phyloP scores from a whole-genome alignment of 2,329 filamentous ascomycete species.

The Ophiosphaerella korrae region DNA sequence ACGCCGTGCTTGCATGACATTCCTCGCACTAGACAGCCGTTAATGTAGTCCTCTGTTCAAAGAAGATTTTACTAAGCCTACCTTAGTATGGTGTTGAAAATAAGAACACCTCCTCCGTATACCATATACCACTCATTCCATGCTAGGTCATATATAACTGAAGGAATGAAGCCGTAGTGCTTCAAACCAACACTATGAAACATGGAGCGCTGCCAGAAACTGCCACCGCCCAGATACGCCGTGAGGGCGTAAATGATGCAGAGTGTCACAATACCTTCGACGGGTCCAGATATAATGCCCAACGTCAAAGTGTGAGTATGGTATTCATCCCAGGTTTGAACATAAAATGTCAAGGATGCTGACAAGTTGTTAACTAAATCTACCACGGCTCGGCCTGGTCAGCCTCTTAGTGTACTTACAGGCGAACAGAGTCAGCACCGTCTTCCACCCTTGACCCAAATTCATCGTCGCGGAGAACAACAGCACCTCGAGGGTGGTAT shows the following conservation, averaged over 20 bases:
- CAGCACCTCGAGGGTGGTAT: constrained; percentile 90
- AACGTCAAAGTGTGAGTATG: constrained; percentile 95
- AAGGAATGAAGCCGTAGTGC: constrained; percentile 67
- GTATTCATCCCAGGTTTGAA: constrained; percentile 99
- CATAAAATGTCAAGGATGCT: constrained; percentile 94
- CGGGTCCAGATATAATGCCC: constrained; percentile 89
- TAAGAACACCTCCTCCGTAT: constrained; percentile 79
- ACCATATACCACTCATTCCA: constrained; percentile 94
- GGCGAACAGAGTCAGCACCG: constrained; percentile 80
- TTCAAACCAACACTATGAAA: constrained; percentile 73
- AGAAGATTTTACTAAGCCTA: constrained; percentile 22
- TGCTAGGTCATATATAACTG: constrained; percentile 74
- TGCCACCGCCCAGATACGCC: constrained; percentile 81
- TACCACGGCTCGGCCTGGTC: neutral
- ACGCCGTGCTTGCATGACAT: constrained; percentile 82
- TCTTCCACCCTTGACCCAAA: constrained; percentile 89
- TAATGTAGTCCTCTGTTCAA: neutral
- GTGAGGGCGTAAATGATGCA: constrained; percentile 82
- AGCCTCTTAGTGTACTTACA: constrained; percentile 54
- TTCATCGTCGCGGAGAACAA: constrained; percentile 93
- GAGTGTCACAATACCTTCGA: constrained; percentile 89
- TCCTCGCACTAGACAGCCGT: constrained; percentile 63
- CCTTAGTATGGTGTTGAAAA: constrained; percentile 82
- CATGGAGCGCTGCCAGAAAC: constrained; percentile 91
- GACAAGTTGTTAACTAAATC: constrained; percentile 7